Evolutionary conservation across 768 basidiomycete species (phyloP).

Genomic region (Mycena galericulata): DNA sequence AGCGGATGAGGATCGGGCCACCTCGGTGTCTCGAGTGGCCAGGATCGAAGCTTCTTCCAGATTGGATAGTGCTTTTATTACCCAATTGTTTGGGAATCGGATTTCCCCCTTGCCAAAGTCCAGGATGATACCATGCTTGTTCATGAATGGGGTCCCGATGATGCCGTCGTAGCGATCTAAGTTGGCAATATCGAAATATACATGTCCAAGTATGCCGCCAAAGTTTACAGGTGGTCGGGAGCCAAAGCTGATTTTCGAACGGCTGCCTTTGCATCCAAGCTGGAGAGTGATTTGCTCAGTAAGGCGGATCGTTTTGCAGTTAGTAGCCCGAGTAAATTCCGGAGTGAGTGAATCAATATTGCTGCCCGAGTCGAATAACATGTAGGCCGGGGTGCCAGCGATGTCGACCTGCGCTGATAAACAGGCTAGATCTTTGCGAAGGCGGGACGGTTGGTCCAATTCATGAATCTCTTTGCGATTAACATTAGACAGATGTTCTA

Average conservation of each 20-base stretch:
- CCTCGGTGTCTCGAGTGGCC: not conserved
- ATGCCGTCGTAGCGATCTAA: conserved; percentile 10
- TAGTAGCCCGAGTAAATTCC: not conserved
- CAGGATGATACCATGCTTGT: not conserved
- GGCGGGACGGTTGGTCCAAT: not conserved
- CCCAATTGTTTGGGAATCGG: not conserved
- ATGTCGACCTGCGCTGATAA: not conserved
- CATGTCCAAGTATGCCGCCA: not conserved
- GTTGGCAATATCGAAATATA: conserved; percentile 11
- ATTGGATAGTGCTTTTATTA: not conserved
- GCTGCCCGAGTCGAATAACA: conserved; percentile 3
- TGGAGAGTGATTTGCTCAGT: not conserved
- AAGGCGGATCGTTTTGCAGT: not conserved
- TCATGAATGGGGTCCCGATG: conserved; percentile 16
- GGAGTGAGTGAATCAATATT: conserved; percentile 10
- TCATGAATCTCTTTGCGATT: not conserved
- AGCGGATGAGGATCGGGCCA: too few relatives aligned
- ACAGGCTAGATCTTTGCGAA: not conserved
- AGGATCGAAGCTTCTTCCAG: not conserved
- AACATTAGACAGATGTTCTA: conserved; percentile 9
- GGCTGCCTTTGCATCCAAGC: conserved; percentile 3
- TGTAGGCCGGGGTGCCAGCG: not conserved
- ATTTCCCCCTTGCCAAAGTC: conserved; percentile 15
- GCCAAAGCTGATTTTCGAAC: not conserved
- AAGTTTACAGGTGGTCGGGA: not conserved